Conservation (phyloP, 176 grass and related monocot species). For the Oryza nivara region DNA sequence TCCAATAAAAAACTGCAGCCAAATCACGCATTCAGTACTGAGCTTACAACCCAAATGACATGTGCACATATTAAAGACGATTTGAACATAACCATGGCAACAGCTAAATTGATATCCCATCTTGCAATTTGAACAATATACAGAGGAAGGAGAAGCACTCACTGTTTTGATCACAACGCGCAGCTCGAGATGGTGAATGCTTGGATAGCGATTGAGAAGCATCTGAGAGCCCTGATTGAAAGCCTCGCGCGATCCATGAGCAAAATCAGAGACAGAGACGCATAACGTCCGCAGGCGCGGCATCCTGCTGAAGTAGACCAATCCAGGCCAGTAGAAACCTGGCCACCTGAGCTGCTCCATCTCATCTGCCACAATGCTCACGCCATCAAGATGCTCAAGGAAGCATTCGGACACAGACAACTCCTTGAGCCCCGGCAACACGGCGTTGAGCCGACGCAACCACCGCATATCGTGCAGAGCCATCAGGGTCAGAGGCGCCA, state of each 20-base stretch:
- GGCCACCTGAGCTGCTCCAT: not conserved
- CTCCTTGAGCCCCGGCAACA: not conserved
- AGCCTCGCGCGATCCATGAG: not conserved
- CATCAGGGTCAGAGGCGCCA: not conserved
- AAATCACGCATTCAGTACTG: not conserved
- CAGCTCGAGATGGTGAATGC: not conserved
- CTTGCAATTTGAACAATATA: not conserved
- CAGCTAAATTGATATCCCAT: not conserved
- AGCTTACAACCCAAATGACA: not conserved
- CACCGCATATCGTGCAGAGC: not conserved
- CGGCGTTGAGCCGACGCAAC: not conserved
- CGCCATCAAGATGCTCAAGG: not conserved
- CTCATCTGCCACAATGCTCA: not conserved
- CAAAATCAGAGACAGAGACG: not conserved
- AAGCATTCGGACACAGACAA: not conserved
- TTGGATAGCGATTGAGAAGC: not conserved
- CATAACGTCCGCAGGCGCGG: not conserved
- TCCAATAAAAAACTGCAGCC: not conserved
- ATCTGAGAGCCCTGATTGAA: not conserved
- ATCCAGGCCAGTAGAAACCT: not conserved
- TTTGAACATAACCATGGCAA: not conserved
- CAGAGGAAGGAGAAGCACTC: constrained; percentile 11
- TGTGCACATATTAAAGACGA: not conserved
- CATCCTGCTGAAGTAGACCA: not conserved
- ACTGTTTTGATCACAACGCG: not conserved